These are phyloP conservation scores for Gossypium gossypioides DNA, from an alignment of 441 rosid species.

Conservation along the genomic window DNA sequence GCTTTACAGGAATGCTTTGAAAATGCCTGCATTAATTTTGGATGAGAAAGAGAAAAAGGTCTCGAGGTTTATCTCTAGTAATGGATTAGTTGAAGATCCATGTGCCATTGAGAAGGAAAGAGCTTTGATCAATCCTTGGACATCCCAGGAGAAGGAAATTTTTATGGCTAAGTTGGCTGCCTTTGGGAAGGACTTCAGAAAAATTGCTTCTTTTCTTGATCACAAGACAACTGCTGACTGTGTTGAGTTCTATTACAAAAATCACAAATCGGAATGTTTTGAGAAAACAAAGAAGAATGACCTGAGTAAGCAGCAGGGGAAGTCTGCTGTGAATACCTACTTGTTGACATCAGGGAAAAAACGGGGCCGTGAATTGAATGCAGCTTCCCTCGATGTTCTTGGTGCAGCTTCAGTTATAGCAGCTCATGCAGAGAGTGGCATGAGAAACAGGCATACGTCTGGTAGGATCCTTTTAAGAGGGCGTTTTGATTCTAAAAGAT, in stretches of 20 bases:
- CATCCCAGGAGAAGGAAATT: constrained; percentile 61
- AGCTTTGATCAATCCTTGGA: constrained; percentile 87
- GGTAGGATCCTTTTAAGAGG: constrained; percentile 42
- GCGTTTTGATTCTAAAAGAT: constrained; percentile 34
- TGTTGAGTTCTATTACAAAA: constrained; percentile 91
- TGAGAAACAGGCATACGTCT: constrained; percentile 30
- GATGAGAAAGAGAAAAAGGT: constrained; percentile 62
- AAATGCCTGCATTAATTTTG: constrained; percentile 82
- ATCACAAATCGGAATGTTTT: constrained; percentile 88
- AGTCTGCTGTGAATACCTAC: constrained; percentile 52
- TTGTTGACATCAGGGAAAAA: constrained; percentile 61
- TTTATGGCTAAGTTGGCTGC: constrained; percentile 68
- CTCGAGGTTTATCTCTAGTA: constrained; percentile 61
- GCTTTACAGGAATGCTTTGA: constrained; percentile 52
- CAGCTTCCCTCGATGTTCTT: constrained; percentile 69
- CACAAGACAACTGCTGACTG: constrained; percentile 97
- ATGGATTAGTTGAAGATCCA: constrained; percentile 92
- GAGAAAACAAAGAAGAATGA: constrained; percentile 67
- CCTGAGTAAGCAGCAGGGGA: constrained; percentile 43
- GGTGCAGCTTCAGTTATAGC: constrained; percentile 77
- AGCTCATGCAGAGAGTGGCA: constrained; percentile 48
- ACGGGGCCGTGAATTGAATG: constrained; percentile 59
- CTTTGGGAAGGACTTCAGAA: constrained; percentile 79
- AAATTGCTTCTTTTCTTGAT: constrained; percentile 75
- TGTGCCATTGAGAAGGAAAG: constrained; percentile 82